These are phyloP conservation scores for Tardiomyces blankii DNA, from an alignment of 1,139 yeast species.

Conservation along the genomic window DNA sequence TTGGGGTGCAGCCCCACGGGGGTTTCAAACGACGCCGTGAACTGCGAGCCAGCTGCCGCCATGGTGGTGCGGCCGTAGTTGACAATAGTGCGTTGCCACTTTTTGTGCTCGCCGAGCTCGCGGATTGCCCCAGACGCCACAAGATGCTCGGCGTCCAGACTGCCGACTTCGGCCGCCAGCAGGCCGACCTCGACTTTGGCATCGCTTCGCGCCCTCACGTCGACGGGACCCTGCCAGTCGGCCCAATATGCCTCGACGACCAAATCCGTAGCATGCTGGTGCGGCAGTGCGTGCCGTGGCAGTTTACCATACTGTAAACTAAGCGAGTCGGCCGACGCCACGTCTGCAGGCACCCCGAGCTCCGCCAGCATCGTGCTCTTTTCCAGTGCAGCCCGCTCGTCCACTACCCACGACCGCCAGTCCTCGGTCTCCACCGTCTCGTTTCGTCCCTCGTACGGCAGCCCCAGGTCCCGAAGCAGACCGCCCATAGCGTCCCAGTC, in stretches of 20 bases:
- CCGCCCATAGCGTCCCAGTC: conserved; percentile 6
- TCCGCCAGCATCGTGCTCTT: background rate
- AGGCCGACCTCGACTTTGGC: conserved; percentile 18
- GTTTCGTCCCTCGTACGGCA: background rate
- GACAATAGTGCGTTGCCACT: conserved; percentile 9
- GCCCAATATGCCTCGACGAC: conserved; percentile 17
- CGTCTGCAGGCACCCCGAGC: conserved; percentile 3
- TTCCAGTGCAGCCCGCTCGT: background rate
- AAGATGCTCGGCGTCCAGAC: conserved; percentile 12
- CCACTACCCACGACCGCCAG: background rate
- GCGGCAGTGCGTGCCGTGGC: conserved; percentile 14
- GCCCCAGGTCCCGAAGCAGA: background rate
- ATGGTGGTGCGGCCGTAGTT: conserved; percentile 5
- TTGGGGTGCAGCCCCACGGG: conserved; percentile 40
- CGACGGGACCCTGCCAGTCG: conserved; percentile 1
- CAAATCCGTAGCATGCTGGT: conserved; percentile 14
- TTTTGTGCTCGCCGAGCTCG: conserved; percentile 9
- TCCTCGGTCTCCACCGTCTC: background rate
- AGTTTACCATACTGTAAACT: conserved; percentile 14
- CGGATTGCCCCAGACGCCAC: conserved; percentile 17
- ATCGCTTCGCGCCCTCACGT: conserved; percentile 1
- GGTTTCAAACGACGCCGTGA: conserved; percentile 18
- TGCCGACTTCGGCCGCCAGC: conserved; percentile 8
- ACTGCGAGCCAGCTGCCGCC: conserved; percentile 17
- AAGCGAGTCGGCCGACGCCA: conserved; percentile 14